Evolutionary conservation across 2,329 filamentous ascomycete genomes (phyloP), one percentile per base, ranked within the genome.

Genomic region (Eutypella sp.): DNA sequence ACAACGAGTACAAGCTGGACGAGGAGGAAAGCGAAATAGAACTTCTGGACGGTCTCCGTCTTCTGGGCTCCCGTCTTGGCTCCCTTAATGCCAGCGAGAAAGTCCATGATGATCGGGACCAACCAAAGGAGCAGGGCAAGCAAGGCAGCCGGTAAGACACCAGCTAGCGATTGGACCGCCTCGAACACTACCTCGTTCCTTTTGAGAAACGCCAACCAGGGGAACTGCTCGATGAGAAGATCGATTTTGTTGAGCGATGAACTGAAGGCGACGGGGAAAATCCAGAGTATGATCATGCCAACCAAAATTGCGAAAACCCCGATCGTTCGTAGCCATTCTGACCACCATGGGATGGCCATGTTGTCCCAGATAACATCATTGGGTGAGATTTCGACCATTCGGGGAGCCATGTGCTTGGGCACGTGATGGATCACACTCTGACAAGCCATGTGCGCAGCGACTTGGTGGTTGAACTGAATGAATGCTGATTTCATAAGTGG

Each of bases 391-490:
- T 99, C 93, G n/a, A 96, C 87, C 34, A 88, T 79, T 23, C 93
- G 82, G 1, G 93, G 93, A 1, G 89, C 79, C 93, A 99, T 99
- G 39, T 95, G 87, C 57, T 88, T 88, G 1, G 93, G 93, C 1
- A 96, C 67, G 58, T 99, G 93, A 63, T 97, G 90, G 33, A 87
- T 90, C 39, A 95, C 77, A 40, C 89, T 84, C 64, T 99, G 93
- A 63, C 90, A 96, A 47, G 92, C 93, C 93, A 99, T 97, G 60
- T 99, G 93, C 0, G 93, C 93, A 5, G 92, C 91, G 2, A 96
- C 88, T 63, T 99, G 93, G 61, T 96, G 87, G 60, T 99, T 96
- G 75, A 99, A 99, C 63, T 99, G 93, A 50, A 99, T 90, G 57
- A 99, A 99, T 1, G 93, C 93, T 1, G 92, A 96, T 59, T 88